These are phyloP conservation scores for Amborella trichopoda DNA, from an alignment of 164 flowering plant genomes.

Conservation along the genomic window DNA sequence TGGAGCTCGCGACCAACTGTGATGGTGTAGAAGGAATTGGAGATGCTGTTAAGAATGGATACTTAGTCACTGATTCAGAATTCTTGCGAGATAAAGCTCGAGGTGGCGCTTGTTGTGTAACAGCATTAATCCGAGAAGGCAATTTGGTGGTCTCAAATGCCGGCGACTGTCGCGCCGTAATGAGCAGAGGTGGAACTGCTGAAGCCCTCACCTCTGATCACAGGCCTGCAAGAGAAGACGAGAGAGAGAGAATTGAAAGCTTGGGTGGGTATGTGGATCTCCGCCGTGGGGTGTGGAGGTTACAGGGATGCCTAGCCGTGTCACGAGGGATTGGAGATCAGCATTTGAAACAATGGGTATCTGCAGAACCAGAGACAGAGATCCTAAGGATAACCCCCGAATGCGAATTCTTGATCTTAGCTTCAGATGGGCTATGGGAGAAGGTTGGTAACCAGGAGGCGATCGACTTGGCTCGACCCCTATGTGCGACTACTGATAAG, in stretches of 20 bases:
- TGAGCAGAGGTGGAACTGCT: slow-evolving; percentile 66
- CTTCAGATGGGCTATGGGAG: slow-evolving; percentile 95
- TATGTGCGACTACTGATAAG: slow-evolving; percentile 15
- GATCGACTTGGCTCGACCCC: slow-evolving; percentile 41
- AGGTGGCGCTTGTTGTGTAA: slow-evolving; percentile 87
- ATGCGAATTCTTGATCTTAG: slow-evolving; percentile 67
- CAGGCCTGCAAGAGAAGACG: slow-evolving; percentile 47
- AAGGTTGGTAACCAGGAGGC: slow-evolving; percentile 80
- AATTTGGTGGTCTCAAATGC: slow-evolving; percentile 54
- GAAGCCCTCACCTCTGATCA: slow-evolving; percentile 79
- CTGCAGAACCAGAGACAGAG: slow-evolving; percentile 76
- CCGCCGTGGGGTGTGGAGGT: slow-evolving; percentile 78
- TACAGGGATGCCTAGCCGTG: slow-evolving; percentile 73
- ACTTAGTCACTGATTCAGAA: slow-evolving; percentile 48
- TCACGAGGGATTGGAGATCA: slow-evolving; percentile 75
- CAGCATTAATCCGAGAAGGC: slow-evolving; percentile 54
- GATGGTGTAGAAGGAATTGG: too few relatives aligned
- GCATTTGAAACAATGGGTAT: slow-evolving; percentile 71
- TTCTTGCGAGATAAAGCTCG: slow-evolving; percentile 32
- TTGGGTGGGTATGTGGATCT: slow-evolving; percentile 73
- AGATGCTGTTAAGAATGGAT: slow-evolving; percentile 43
- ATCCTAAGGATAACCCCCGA: slow-evolving; percentile 37
- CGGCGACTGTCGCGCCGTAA: slow-evolving; percentile 91
- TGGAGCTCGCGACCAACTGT: slow-evolving; percentile 20
- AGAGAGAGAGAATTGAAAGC: slow-evolving; percentile 52